Percentiles rank a stretch among this genome's conserved stretches.
These are phyloP conservation scores for Crithidia thermophila DNA, from an alignment of 208 protist species.

Conservation along the genomic window DNA sequence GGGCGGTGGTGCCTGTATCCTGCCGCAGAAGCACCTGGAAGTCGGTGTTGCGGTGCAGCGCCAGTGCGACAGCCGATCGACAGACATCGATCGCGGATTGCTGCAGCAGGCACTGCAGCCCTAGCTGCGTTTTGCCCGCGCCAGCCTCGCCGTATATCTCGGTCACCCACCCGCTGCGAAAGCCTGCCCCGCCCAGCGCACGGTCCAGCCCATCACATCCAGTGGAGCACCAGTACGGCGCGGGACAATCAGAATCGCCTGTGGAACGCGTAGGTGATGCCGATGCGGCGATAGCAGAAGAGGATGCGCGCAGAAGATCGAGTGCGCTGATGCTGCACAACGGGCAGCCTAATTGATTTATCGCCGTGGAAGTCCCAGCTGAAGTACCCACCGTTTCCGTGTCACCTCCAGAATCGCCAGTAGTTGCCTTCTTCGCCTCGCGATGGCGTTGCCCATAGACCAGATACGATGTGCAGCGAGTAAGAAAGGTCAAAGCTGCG, in stretches of 20 bases:
- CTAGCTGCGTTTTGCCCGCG: constrained; percentile 81
- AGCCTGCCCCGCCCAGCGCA: constrained; percentile 44
- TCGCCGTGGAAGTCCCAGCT: neutral
- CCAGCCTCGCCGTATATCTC: constrained; percentile 78
- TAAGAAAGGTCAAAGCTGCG: no score
- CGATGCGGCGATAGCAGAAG: neutral
- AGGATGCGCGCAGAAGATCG: neutral
- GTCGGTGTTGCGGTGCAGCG: constrained; percentile 4
- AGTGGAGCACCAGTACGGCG: constrained; percentile 38
- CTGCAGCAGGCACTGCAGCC: constrained; percentile 62
- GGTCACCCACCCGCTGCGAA: constrained; percentile 58
- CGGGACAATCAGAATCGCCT: neutral
- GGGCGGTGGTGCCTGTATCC: neutral
- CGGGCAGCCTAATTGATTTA: no score
- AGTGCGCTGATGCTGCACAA: constrained; percentile 7
- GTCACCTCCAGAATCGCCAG: neutral
- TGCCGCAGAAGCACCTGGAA: neutral
- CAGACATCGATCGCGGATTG: constrained; percentile 37
- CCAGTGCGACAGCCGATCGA: constrained; percentile 12
- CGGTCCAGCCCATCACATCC: constrained; percentile 39
- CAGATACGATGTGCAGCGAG: no score
- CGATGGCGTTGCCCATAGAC: no score
- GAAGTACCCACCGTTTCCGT: no score
- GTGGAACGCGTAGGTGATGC: neutral
- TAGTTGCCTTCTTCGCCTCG: no score